Evolutionary conservation across 2,329 filamentous ascomycete genomes (phyloP).

Genomic region (Penicillium aurantiogriseum): DNA sequence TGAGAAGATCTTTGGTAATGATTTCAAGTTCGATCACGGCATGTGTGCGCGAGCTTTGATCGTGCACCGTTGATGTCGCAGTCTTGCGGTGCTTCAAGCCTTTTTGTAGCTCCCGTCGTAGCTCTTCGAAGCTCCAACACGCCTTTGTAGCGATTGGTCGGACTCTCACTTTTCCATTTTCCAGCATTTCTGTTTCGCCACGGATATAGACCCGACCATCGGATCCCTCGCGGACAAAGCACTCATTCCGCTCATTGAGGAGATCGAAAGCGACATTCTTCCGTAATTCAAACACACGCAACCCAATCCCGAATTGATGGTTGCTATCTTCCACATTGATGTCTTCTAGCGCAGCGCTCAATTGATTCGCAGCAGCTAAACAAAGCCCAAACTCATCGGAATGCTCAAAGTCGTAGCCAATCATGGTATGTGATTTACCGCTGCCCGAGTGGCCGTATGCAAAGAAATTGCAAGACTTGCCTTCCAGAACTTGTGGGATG

Average conservation of each 20-base stretch:
- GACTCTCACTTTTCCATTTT: conserved; percentile 44
- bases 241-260: conserved; percentile 40
- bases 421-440: conserved; percentile 45
- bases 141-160: conserved; percentile 33
- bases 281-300: conserved; percentile 45
- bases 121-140: conserved; percentile 37
- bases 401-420: conserved; percentile 45
- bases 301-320: conserved; percentile 33
- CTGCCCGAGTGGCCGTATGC: conserved; percentile 47
- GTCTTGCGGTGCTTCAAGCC: conserved; percentile 35
- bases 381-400: conserved; percentile 38
- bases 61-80: conserved; percentile 43
- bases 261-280: conserved; percentile 46
- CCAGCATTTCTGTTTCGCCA: conserved; percentile 43
- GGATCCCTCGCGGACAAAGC: conserved; percentile 42
- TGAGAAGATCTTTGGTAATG: conserved; percentile 37
- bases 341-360: conserved; percentile 28
- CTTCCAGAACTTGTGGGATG: conserved; percentile 35
- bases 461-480: conserved; percentile 44
- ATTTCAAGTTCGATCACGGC: conserved; percentile 47
- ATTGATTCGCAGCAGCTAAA: conserved; percentile 34
- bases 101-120: conserved; percentile 29
- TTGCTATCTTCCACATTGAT: conserved; percentile 22
- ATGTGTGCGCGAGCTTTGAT: conserved; percentile 49
- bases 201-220: conserved; percentile 45